Evolutionary conservation across 345 rosid species (phyloP), one percentile per base, ranked within the genome.

Genomic region (Eutrema heterophyllum): DNA sequence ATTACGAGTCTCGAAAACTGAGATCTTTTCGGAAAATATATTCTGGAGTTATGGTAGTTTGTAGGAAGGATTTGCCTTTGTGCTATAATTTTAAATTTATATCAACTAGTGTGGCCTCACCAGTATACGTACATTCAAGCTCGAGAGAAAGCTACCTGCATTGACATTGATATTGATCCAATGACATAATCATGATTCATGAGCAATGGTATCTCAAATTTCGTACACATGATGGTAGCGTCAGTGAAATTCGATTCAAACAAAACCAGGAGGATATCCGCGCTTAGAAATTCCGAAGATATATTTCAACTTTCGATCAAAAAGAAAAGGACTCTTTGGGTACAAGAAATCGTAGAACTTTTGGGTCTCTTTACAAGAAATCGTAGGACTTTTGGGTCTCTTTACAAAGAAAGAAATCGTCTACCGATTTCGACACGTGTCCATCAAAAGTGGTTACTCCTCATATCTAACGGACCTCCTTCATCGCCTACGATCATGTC

Each of bases 401-500:
- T 40, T 30, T 13, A 43, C 57, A 52, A 21, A 21, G 24, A 21
- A 21, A 51, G 16, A 65, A 49, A 58, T 38, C 56, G 33, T 48
- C 24, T 16, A 32, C 32, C 8, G 57, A 60, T 52, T 5, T 7
- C 6, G 43, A 52, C 76, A 77, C 76, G 56, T 32, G 68, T 46
- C 39, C 5, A 16, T 70, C 62, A 70, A 2, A 70, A 58, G 59
- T 41, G 72, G 68, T 50, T 50, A 71, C 33, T 65, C 56, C 18
- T 48, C 63, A 12, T 2, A 65, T 70, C 72, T 9, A 75, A 68
- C 79, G 79, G 74, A 14, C 50, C 79, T 60, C 79, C 79, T 64
- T 70, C 72, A 0, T 64, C 68, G 2, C 8, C 76, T 5, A 26
- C 45, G 72, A 64, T 65, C 55, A 41, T 30, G 7, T 57, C 76